Evolutionary conservation across 768 basidiomycete genomes (phyloP), one percentile per base, ranked within the genome.

Genomic region (Lanmaoa pseudosensibilis): DNA sequence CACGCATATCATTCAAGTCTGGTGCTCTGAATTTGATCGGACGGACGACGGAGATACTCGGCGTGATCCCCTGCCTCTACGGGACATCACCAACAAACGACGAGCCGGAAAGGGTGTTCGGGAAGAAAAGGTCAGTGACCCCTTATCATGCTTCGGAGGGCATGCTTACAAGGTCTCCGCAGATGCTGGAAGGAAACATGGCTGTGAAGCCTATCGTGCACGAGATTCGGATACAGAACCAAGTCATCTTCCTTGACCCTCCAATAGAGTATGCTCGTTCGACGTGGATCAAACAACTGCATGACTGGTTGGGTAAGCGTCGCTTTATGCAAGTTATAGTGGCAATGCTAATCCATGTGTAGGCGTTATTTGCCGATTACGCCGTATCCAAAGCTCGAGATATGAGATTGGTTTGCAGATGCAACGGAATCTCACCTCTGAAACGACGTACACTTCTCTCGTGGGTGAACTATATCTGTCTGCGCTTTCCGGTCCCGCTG

Each of bases 231-330:
- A 98, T 98, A 81, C 91, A 95, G 68, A 97, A 99, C 69, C 97
- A 99, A 70, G 93, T 98, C 60, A 98, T 99, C 72, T 98, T 97
- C 77, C 80, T 98, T 50, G 96, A 98, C 70, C 97, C 97, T 27
- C 97, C 97, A 56, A 92, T 98, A 76, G 96, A 98, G 71, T 84
- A 91, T 64, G 94, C 96, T 0, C 85, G 95, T 40, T 84, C 89
- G 48, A 88, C 83, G 10, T 98, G 95, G 95, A 82, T 95, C 57
- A 82, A 80, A 44, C 90, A 95, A 68, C 74, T 97, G 58, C 95
- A 98, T 64, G 87, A 89, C 56, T 92, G 92, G 87, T 77, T 98
- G 15, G 92, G 91, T 88, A 58, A 39, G 74, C 58, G 4, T 13
- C 49, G 16, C 38, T 25, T 27, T 8, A 25, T 30, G 37, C 16